phyloP scores from a whole-genome alignment of 1,284 basidiomycete genomes.

The Chalciporus sp. region DNA sequence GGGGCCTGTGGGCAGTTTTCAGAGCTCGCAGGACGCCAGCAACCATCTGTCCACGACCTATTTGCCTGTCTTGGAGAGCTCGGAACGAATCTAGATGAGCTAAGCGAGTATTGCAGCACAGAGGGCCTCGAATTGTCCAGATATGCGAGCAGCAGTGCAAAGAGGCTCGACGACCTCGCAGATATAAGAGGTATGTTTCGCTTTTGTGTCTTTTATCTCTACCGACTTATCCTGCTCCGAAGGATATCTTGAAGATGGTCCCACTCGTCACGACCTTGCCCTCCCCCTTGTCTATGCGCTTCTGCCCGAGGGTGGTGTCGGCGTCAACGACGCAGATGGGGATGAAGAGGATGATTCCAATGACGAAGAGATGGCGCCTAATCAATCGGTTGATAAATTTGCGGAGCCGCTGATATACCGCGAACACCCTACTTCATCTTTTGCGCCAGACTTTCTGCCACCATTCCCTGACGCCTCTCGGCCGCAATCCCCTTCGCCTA shows the following conservation, averaged over 20 bases:
- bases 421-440: conserved; percentile 26
- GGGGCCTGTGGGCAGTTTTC: conserved; percentile 70
- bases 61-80: conserved; percentile 70
- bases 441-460: conserved; percentile 36
- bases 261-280: conserved; percentile 55
- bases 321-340: conserved; percentile 41
- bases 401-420: conserved; percentile 26
- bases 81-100: conserved; percentile 68
- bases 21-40: conserved; percentile 65
- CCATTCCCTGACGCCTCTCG: conserved; percentile 50
- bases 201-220: conserved; percentile 3
- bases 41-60: conserved; percentile 58
- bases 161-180: conserved; percentile 67
- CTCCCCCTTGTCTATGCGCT: conserved; percentile 58
- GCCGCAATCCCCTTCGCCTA: conserved; percentile 36
- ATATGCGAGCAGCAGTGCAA: conserved; percentile 60
- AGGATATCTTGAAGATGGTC: conserved; percentile 66
- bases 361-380: conserved; percentile 28
- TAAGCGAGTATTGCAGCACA: conserved; percentile 58
- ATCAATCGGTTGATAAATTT: conserved; percentile 8
- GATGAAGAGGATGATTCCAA: conserved; percentile 43
- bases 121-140: conserved; percentile 69
- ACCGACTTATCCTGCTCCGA: conserved; percentile 20
- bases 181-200: conserved; percentile 62
- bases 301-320: conserved; percentile 3